Conservation (phyloP, 225 moss, liverwort and hornwort genomes). For the Thuidium tamariscinum region DNA sequence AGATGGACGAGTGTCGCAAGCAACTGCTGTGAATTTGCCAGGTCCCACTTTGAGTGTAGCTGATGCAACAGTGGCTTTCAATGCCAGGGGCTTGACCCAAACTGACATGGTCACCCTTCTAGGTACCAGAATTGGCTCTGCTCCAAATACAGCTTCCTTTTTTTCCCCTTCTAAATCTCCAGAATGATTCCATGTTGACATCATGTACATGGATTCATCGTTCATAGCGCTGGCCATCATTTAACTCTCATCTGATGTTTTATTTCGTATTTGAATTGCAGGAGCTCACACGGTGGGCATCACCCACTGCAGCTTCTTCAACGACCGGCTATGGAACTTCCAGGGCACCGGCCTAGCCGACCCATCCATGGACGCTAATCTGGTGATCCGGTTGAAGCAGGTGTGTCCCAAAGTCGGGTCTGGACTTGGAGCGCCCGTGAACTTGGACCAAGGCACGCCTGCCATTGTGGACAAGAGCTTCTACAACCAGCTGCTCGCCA, state of each 20-base stretch:
- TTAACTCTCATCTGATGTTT: background rate
- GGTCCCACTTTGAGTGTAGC: slow-evolving; percentile 29
- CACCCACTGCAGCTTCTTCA: slow-evolving; percentile 37
- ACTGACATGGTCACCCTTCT: slow-evolving; percentile 39
- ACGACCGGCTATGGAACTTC: slow-evolving; percentile 36
- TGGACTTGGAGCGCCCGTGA: slow-evolving; percentile 16
- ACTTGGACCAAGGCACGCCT: slow-evolving; percentile 35
- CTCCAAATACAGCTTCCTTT: background rate
- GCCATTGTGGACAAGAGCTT: slow-evolving; percentile 18
- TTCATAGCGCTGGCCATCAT: background rate
- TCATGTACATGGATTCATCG: background rate
- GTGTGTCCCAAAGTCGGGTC: background rate
- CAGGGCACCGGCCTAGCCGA: slow-evolving; percentile 9
- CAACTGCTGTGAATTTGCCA: slow-evolving; percentile 28
- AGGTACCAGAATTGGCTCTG: background rate
- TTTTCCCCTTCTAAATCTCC: background rate
- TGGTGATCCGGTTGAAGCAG: background rate
- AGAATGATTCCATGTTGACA: too few relatives aligned
- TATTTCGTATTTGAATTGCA: background rate
- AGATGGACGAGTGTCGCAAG: slow-evolving; percentile 31
- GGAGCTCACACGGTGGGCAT: slow-evolving; percentile 50
- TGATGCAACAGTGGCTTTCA: slow-evolving; percentile 17
- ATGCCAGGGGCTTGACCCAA: slow-evolving; percentile 25
- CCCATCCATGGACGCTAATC: slow-evolving; percentile 8
- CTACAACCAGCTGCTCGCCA: slow-evolving; percentile 19